These are phyloP conservation scores for Novymonas esmeraldas DNA, from an alignment of 208 protist species.

Conservation along the genomic window DNA sequence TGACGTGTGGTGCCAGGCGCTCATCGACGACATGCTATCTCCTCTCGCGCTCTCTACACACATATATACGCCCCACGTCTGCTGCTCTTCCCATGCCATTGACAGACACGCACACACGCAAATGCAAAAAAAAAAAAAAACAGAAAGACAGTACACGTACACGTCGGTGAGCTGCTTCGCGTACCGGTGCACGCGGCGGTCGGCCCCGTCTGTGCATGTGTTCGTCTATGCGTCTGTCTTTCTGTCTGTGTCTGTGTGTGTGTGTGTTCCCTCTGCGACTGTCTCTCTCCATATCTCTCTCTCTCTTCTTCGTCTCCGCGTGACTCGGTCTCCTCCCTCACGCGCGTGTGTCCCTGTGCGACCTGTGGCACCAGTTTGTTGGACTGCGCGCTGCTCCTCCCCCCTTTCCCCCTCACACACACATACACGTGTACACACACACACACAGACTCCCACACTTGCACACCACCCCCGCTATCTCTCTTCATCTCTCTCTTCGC, in stretches of 20 bases:
- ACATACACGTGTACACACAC: background rate
- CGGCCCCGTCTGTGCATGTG: background rate
- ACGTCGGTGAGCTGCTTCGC: no score
- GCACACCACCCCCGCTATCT: background rate
- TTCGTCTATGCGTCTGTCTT: background rate
- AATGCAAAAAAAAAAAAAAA: no score
- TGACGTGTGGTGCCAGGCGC: no score
- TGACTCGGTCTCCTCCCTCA: background rate
- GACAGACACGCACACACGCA: no score
- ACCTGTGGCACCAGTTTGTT: background rate
- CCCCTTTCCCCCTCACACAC: background rate
- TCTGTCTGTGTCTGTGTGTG: background rate
- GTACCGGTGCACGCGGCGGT: no score
- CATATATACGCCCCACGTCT: no score
- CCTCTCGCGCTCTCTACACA: no score
- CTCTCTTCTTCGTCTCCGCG: background rate
- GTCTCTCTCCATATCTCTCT: background rate
- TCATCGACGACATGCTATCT: no score
- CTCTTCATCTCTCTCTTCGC: background rate
- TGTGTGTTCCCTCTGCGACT: slow-evolving; percentile 14
- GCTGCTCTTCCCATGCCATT: no score
- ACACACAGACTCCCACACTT: background rate
- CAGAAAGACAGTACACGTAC: no score
- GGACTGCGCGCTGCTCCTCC: background rate
- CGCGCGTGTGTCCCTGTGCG: background rate